phyloP scores from a whole-genome alignment of 2,329 filamentous ascomycete species.

The Exophiala dermatitidis region DNA sequence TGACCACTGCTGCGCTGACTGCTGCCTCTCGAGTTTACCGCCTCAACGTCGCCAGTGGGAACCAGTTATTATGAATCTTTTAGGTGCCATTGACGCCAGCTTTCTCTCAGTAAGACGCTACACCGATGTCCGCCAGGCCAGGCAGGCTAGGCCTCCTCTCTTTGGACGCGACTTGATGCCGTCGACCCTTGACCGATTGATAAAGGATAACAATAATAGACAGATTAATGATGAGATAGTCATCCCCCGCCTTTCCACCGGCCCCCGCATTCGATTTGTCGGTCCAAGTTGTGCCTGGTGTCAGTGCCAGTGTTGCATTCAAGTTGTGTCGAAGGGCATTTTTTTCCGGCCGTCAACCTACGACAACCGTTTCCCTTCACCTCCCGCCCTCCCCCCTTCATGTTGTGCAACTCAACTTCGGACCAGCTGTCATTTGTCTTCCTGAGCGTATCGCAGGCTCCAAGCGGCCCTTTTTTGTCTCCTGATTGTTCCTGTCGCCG shows the following conservation, averaged over 20 bases:
- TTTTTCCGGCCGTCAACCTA: conserved; percentile 5
- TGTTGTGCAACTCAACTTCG: conserved; percentile 7
- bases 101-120: too few species aligned
- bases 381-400: background rate
- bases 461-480: background rate
- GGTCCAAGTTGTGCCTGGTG: background rate
- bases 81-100: too few species aligned
- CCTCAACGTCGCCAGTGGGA: too few species aligned
- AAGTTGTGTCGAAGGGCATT: background rate
- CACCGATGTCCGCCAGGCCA: too few species aligned
- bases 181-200: too few species aligned
- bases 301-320: background rate
- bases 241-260: conserved; percentile 14
- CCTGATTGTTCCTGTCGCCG: conserved; percentile 5
- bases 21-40: too few species aligned
- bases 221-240: background rate
- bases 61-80: too few species aligned
- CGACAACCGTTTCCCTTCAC: background rate
- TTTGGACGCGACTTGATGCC: too few species aligned
- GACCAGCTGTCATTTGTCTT: conserved; percentile 5
- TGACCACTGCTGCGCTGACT: too few species aligned
- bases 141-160: too few species aligned
- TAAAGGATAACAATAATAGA: too few species aligned
- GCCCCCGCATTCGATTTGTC: conserved; percentile 17
- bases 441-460: conserved; percentile 3